These are phyloP conservation scores for Gaultheria prostrata DNA, from an alignment of 148 eudicot species.

Conservation along the genomic window DNA sequence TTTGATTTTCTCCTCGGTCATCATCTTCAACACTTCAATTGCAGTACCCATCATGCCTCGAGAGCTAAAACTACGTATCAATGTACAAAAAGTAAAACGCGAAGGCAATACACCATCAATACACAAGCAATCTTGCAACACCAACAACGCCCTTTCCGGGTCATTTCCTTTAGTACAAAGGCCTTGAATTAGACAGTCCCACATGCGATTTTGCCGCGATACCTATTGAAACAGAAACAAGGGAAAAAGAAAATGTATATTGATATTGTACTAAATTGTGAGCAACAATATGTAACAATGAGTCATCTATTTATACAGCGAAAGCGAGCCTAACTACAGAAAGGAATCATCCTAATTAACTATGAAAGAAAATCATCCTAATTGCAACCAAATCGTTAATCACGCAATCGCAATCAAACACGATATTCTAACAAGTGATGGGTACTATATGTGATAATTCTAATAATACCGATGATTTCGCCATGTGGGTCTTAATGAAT, in stretches of 20 bases:
- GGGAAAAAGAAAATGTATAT: too few relatives aligned
- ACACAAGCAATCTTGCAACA: slow-evolving; percentile 29
- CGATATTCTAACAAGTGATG: too few relatives aligned
- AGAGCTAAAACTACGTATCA: slow-evolving; percentile 31
- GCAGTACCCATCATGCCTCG: slow-evolving; percentile 40
- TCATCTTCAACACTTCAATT: slow-evolving; percentile 43
- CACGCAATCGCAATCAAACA: too few relatives aligned
- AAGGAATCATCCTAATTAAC: too few relatives aligned
- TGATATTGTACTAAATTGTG: too few relatives aligned
- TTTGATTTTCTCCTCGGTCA: slow-evolving; percentile 31
- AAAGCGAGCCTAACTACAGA: too few relatives aligned
- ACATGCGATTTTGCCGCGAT: slow-evolving; percentile 24
- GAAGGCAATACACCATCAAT: slow-evolving; percentile 35
- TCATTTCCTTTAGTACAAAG: slow-evolving; percentile 28
- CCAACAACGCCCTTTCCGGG: slow-evolving; percentile 41
- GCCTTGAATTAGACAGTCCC: slow-evolving; percentile 37
- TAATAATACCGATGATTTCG: not conserved
- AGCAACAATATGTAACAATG: too few relatives aligned
- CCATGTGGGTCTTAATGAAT: slow-evolving; percentile 27
- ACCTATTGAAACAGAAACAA: too few relatives aligned
- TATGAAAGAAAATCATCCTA: too few relatives aligned
- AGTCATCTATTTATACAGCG: too few relatives aligned
- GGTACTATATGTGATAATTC: too few relatives aligned
- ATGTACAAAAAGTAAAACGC: slow-evolving; percentile 35
- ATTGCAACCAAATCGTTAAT: too few relatives aligned